Evolutionary conservation across 2,329 filamentous ascomycete species (phyloP).

Genomic region (Monosporascus cannonballus): DNA sequence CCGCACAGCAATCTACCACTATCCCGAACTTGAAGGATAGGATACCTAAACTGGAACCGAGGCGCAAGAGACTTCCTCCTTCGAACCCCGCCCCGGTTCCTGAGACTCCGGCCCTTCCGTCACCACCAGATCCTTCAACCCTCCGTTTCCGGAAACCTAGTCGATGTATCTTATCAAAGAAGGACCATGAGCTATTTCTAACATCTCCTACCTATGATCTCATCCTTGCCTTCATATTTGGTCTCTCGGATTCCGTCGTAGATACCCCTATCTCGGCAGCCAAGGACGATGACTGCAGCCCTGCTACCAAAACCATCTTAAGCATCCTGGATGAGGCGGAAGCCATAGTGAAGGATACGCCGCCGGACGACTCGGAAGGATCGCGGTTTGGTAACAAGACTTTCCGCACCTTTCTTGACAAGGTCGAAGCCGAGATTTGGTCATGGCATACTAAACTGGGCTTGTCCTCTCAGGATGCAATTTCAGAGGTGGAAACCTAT

Average conservation of each 20-base stretch:
- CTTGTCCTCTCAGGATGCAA: slow-evolving; percentile 43
- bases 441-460: slow-evolving; percentile 61
- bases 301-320: slow-evolving; percentile 58
- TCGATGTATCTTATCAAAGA: slow-evolving; percentile 72
- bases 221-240: slow-evolving; percentile 79
- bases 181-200: slow-evolving; percentile 78
- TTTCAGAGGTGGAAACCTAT: slow-evolving; percentile 72
- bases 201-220: slow-evolving; percentile 69
- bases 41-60: slow-evolving; percentile 63
- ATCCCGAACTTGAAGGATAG: slow-evolving; percentile 48
- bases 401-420: slow-evolving; percentile 77
- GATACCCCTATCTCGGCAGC: slow-evolving; percentile 62
- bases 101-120: slow-evolving; percentile 66
- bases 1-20: slow-evolving; percentile 14
- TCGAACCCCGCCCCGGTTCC: slow-evolving; percentile 61
- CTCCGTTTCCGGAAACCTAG: slow-evolving; percentile 61
- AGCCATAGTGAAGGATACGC: slow-evolving; percentile 59
- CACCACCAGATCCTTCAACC: slow-evolving; percentile 55
- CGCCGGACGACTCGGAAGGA: slow-evolving; percentile 78
- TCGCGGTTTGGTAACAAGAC: slow-evolving; percentile 93
- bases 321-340: slow-evolving; percentile 65
- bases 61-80: slow-evolving; percentile 45
- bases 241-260: slow-evolving; percentile 73
- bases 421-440: slow-evolving; percentile 48
- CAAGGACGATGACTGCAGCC: slow-evolving; percentile 49